Evolutionary conservation across 2,329 filamentous ascomycete species (phyloP).

Genomic region (Colletotrichum paranaense): DNA sequence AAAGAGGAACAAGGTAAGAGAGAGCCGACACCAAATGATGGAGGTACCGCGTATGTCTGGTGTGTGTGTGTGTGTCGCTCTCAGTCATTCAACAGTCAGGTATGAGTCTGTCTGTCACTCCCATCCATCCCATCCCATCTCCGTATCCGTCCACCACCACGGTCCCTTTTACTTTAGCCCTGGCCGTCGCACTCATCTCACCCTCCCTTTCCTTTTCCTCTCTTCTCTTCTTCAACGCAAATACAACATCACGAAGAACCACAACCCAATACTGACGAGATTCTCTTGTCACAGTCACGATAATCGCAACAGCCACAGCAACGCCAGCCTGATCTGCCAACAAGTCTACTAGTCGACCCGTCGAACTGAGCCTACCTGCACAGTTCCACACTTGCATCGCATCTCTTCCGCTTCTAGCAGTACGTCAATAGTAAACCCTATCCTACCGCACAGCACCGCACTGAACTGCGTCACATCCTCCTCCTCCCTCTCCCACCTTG

Average conservation of each 20-base stretch:
- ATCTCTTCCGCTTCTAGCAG: conserved; percentile 41
- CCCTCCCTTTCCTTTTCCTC: conserved; percentile 50
- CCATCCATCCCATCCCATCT: conserved; percentile 32
- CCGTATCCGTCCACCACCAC: conserved; percentile 40
- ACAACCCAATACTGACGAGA: conserved; percentile 61
- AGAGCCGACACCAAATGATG: no score
- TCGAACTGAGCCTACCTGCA: conserved; percentile 36
- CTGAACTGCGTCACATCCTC: no score
- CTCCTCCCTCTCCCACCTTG: conserved; percentile 2
- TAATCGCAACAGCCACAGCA: conserved; percentile 63
- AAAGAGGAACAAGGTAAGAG: background rate
- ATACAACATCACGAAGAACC: conserved; percentile 58
- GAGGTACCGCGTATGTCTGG: no score
- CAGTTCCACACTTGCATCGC: conserved; percentile 39
- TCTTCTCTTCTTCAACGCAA: conserved; percentile 56
- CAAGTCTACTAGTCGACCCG: conserved; percentile 39
- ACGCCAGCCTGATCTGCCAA: conserved; percentile 50
- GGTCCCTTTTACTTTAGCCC: conserved; percentile 41
- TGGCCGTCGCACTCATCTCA: conserved; percentile 36
- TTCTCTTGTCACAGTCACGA: conserved; percentile 71
- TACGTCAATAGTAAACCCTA: conserved; percentile 33
- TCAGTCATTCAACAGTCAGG: conserved; percentile 8
- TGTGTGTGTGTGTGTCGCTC: conserved; percentile 8
- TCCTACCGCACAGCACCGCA: background rate
- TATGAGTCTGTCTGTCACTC: conserved; percentile 29